These are phyloP conservation scores for Russula emetica DNA, from an alignment of 768 basidiomycete species.

Conservation along the genomic window DNA sequence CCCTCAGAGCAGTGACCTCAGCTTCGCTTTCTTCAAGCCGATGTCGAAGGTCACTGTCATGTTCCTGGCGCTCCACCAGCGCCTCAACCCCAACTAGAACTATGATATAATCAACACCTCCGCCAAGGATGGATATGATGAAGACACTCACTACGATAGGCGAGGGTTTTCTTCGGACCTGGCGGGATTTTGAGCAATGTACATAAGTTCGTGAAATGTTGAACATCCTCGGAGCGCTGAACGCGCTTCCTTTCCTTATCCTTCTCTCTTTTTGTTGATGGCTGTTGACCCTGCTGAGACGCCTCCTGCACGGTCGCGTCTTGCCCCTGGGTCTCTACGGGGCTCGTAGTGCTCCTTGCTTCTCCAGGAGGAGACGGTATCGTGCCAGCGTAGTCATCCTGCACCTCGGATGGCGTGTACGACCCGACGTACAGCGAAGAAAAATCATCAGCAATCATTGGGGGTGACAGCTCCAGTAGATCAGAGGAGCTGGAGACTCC, in stretches of 20 bases:
- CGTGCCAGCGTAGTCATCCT: not conserved
- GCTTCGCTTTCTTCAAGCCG: not conserved
- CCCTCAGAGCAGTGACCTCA: not conserved
- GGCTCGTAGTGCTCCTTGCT: not conserved
- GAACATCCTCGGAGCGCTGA: not conserved
- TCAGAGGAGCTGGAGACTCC: not conserved
- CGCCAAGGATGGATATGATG: not conserved
- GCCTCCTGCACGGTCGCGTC: not conserved
- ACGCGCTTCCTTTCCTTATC: not conserved
- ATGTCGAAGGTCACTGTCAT: not conserved
- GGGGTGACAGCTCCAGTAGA: not conserved
- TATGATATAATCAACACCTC: not conserved
- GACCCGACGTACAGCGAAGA: too few species aligned
- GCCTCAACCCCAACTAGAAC: not conserved
- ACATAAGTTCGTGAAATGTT: not conserved
- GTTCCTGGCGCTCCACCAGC: not conserved
- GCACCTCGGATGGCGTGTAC: not conserved
- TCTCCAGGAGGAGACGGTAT: not conserved
- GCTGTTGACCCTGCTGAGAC: not conserved
- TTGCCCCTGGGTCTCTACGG: too few species aligned
- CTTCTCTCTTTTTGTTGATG: not conserved
- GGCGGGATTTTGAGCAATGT: not conserved
- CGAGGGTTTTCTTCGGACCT: not conserved
- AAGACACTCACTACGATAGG: constrained; percentile 1
- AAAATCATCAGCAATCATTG: not conserved